A percentile compares a stretch with the other conserved stretches of the same genome.
These are phyloP conservation scores for Dactylellina cionopaga DNA, from an alignment of 2,329 filamentous ascomycete species.

Conservation along the genomic window DNA sequence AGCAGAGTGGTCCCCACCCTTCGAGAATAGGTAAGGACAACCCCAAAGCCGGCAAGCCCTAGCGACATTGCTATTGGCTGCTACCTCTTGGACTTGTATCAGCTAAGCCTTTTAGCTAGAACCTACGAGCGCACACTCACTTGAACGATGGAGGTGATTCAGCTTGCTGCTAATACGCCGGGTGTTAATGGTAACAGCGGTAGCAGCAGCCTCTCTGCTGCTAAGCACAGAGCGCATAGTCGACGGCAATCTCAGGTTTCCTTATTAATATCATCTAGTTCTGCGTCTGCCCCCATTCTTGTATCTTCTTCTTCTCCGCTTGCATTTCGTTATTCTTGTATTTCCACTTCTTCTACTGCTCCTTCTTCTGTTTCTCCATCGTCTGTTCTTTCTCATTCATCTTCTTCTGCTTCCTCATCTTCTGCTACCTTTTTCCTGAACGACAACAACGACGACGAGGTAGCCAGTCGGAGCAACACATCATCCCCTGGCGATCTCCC, in stretches of 20 bases:
- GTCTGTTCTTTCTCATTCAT: conserved; percentile 6
- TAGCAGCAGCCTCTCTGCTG: too few species aligned
- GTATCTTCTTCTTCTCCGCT: conserved; percentile 28
- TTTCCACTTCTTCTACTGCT: conserved; percentile 22
- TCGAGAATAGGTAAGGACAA: conserved; percentile 37
- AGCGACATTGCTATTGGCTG: conserved; percentile 35
- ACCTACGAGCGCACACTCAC: too few species aligned
- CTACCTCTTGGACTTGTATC: conserved; percentile 11
- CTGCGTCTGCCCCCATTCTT: conserved; percentile 22
- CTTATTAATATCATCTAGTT: conserved; percentile 49
- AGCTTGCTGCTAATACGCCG: conserved; percentile 31
- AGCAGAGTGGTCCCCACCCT: conserved; percentile 38
- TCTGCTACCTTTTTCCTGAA: conserved; percentile 40
- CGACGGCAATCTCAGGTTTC: conserved; percentile 48
- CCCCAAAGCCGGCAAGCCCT: conserved; percentile 29
- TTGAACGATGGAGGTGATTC: conserved; percentile 53
- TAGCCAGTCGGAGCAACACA: conserved; percentile 44
- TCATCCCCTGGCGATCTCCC: conserved; percentile 39
- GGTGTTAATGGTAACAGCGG: too few species aligned
- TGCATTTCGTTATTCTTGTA: conserved; percentile 39
- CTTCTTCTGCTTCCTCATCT: neutral
- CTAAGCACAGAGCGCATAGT: conserved; percentile 50
- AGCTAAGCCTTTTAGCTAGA: conserved; percentile 52
- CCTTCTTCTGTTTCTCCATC: conserved; percentile 20
- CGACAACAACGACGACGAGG: conserved; percentile 42